Evolutionary conservation across 1,139 yeast genomes (phyloP), one percentile per base, ranked within the genome.

Genomic region (Kodamaea sp.): DNA sequence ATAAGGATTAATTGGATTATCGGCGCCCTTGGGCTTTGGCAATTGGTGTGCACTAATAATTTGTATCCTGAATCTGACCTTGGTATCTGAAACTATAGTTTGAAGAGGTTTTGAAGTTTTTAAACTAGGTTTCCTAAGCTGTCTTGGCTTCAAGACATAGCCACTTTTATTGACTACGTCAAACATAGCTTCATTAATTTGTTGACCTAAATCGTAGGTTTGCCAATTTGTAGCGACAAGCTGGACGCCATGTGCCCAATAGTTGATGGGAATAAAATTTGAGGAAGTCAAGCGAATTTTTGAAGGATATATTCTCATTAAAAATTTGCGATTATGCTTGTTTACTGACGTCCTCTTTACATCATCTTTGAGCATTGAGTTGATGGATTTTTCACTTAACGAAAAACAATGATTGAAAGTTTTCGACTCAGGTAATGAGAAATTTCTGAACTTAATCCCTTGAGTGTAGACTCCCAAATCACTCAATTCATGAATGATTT

Each of bases 181-280:
- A 57, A 92, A 92, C 70, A 90, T 66, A 0, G 97, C 87, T 47
- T 85, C 86, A 55, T 89, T 90, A n/a, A 92, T 53, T 51, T 88
- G 96, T 55, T 89, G 92, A 0, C 97, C 97, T 15, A 79, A 44
- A 53, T 92, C 98, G 55, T 79, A 83, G 0, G 95, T 84, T 59
- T 92, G 98, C 97, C 97, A 94, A 53, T 92, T 92, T 2, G 96
- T 81, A 0, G 98, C 97, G 3, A 87, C 97, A 89, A 94, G 78
- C 53, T 92, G 98, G 4, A 76, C 83, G 0, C 99, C 99, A 34
- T 75, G 68, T 30, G 70, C 69, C 98, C 99, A 92, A 51, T 78
- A 88, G 0, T 61, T 61, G 4, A 86, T 63, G 0, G 98, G 97
- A 28, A 73, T 73, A 51, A 87, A 90, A 51, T 92, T 92, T 4